phyloP scores from a whole-genome alignment of 768 basidiomycete species.

The Leccinum uliginosum region DNA sequence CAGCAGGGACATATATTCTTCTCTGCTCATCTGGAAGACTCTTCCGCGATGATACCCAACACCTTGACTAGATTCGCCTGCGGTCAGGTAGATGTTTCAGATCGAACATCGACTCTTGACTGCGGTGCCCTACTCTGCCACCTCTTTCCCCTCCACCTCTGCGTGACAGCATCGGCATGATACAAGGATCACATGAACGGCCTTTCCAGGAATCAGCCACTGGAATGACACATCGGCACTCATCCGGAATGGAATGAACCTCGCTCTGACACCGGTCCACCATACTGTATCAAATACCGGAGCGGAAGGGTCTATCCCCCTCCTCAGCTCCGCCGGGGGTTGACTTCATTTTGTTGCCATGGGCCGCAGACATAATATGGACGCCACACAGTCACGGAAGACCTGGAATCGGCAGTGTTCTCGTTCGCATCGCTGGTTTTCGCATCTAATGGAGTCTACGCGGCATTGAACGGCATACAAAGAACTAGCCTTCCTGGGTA shows the following conservation, averaged over 20 bases:
- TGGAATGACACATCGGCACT: conserved; percentile 53
- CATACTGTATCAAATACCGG: conserved; percentile 45
- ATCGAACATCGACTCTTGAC: conserved; percentile 63
- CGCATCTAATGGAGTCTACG: conserved; percentile 26
- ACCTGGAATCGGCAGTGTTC: conserved; percentile 11
- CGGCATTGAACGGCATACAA: conserved; percentile 28
- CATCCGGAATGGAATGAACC: conserved; percentile 70
- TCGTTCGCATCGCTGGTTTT: conserved; percentile 1
- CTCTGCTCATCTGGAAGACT: conserved; percentile 25
- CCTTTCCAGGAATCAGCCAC: conserved; percentile 51
- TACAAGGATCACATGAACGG: conserved; percentile 58
- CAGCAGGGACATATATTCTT: conserved; percentile 17
- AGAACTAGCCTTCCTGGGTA: conserved; percentile 37
- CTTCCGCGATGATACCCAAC: conserved; percentile 38
- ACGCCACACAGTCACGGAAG: conserved; percentile 3
- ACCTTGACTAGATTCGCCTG: conserved; percentile 40
- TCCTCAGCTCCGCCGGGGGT: conserved; percentile 13
- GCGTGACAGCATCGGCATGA: conserved; percentile 59
- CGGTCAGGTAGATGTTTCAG: conserved; percentile 46
- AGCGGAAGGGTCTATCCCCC: conserved; percentile 3
- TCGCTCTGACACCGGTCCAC: conserved; percentile 54
- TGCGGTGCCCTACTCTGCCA: conserved; percentile 37
- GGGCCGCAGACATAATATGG: conserved; percentile 8
- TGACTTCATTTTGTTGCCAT: conserved; percentile 16
- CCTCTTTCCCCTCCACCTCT: conserved; percentile 65